A percentile compares a stretch with the other conserved stretches of the same genome.
These are phyloP conservation scores for Carallia pectinifolia DNA, from an alignment of 345 rosid species.

Conservation along the genomic window DNA sequence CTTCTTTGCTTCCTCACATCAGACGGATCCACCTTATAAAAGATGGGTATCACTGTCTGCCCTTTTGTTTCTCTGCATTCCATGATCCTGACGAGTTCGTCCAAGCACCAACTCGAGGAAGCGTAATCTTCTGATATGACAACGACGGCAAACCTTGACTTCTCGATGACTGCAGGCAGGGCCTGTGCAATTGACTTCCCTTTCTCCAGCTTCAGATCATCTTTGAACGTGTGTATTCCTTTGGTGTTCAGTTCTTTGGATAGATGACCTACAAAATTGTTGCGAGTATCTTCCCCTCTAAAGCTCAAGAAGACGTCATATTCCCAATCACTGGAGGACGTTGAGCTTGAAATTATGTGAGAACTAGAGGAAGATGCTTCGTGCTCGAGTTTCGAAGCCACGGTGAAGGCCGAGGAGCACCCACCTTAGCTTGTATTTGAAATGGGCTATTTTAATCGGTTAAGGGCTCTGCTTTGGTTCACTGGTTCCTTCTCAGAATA, in stretches of 20 bases:
- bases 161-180: no score
- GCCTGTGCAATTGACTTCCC: no score
- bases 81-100: no score
- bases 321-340: neutral
- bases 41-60: neutral
- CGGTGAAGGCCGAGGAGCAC: neutral
- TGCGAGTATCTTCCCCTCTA: neutral
- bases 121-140: no score
- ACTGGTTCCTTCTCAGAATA: no score
- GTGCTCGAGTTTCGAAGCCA: neutral
- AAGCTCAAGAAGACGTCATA: neutral
- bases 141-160: no score
- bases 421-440: no score
- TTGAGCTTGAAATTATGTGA: neutral
- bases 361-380: neutral
- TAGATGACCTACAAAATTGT: neutral
- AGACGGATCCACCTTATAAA: slow-evolving; percentile 11
- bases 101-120: no score
- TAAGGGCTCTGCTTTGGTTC: no score
- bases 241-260: neutral
- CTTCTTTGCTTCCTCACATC: slow-evolving; percentile 6
- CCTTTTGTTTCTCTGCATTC: no score
- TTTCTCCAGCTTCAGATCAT: no score
- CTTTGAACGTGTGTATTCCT: neutral
- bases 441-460: no score